These are phyloP conservation scores for Zygnema cylindricum DNA, from an alignment of 139 green algal species.

Conservation along the genomic window DNA sequence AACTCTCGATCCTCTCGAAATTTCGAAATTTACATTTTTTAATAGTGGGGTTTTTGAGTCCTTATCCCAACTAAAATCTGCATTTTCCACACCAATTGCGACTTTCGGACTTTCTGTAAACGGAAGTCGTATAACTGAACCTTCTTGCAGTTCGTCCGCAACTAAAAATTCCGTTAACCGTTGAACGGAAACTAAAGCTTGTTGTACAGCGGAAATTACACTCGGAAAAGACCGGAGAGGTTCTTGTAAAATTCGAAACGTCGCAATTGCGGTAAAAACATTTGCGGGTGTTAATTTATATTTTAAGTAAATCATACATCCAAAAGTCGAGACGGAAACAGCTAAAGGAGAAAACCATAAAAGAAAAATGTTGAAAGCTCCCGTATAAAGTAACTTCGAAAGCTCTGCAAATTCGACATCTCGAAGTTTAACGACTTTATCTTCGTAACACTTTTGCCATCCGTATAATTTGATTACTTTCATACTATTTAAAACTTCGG, in stretches of 20 bases:
- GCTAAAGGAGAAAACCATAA: constrained; percentile 49
- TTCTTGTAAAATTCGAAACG: constrained; percentile 53
- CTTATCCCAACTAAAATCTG: constrained; percentile 25
- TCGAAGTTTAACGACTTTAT: background rate
- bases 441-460: constrained; percentile 29
- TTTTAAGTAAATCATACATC: background rate
- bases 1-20: constrained; percentile 48
- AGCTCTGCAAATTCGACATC: constrained; percentile 11
- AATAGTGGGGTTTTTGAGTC: background rate
- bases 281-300: constrained; percentile 6
- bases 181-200: constrained; percentile 50
- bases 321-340: constrained; percentile 51
- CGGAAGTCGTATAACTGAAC: background rate
- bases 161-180: constrained; percentile 32
- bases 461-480: constrained; percentile 50
- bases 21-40: constrained; percentile 40
- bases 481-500: constrained; percentile 45
- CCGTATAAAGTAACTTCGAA: constrained; percentile 17
- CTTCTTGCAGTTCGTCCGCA: constrained; percentile 23
- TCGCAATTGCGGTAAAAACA: constrained; percentile 52
- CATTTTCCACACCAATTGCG: constrained; percentile 3
- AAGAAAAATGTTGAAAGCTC: constrained; percentile 51
- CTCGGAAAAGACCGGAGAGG: constrained; percentile 30
- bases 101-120: background rate
- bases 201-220: background rate